phyloP scores from a whole-genome alignment of 805 yeast species.

The Sugiyamaella lignohabitans region DNA sequence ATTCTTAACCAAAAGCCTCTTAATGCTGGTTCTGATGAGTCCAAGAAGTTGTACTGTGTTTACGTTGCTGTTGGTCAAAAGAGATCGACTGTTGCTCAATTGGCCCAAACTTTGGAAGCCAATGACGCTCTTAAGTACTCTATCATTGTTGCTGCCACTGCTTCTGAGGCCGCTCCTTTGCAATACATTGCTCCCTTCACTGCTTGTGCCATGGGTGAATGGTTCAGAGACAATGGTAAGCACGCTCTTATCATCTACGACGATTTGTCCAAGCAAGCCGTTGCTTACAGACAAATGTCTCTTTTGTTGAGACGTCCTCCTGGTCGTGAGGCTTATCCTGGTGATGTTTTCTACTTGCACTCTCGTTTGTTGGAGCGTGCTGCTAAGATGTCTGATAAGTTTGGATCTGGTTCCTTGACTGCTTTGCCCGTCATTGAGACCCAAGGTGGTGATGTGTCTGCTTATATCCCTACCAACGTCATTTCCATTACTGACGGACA shows the following conservation, averaged over 20 bases:
- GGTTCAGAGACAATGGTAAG: constrained; percentile 99
- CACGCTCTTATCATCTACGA: constrained; percentile 96
- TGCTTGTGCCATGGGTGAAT: constrained; percentile 98
- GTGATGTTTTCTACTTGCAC: constrained; percentile 95
- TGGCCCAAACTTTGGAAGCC: constrained; percentile 97
- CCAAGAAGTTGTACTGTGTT: constrained; percentile 98
- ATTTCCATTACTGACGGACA: constrained; percentile 97
- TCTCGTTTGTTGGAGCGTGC: constrained; percentile 95
- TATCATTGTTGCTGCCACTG: constrained; percentile 98
- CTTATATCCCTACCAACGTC: constrained; percentile 96
- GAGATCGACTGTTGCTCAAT: constrained; percentile 99
- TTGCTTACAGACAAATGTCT: constrained; percentile 99
- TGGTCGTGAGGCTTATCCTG: constrained; percentile 96
- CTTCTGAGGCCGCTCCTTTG: constrained; percentile 99
- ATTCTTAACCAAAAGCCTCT: constrained; percentile 98
- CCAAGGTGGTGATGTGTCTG: constrained; percentile 99
- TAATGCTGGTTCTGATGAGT: constrained; percentile 92
- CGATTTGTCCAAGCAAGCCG: constrained; percentile 99
- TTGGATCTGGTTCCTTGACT: constrained; percentile 92
- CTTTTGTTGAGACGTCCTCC: constrained; percentile 95
- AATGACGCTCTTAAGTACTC: constrained; percentile 97
- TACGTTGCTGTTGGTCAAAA: constrained; percentile 99
- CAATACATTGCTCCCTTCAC: constrained; percentile 99
- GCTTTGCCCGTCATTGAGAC: constrained; percentile 96
- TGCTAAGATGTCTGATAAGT: constrained; percentile 86